These are phyloP conservation scores for Trametes maxima DNA, from an alignment of 768 basidiomycete species.

Conservation along the genomic window DNA sequence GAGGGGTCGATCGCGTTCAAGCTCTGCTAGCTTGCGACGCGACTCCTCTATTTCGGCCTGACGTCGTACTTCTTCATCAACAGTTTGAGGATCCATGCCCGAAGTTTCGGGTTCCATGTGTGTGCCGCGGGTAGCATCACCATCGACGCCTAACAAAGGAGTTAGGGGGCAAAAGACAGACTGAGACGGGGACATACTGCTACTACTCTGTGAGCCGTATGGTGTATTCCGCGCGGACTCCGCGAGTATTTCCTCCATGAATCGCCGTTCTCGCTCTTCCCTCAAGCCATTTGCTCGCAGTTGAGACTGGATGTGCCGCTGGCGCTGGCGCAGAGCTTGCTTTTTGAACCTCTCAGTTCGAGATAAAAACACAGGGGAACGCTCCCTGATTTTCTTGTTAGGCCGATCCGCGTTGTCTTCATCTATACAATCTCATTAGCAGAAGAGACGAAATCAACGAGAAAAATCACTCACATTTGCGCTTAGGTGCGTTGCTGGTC, in stretches of 20 bases:
- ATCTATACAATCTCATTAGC: not conserved
- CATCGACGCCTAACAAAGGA: not conserved
- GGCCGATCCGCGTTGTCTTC: not conserved
- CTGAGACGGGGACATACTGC: not conserved
- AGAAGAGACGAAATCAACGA: not conserved
- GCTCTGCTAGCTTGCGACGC: slow-evolving; percentile 65
- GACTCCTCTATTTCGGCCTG: slow-evolving; percentile 59
- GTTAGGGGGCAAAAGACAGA: too few species aligned
- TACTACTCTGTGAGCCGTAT: slow-evolving; percentile 11
- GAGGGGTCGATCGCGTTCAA: slow-evolving; percentile 62
- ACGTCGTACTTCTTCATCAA: slow-evolving; percentile 37
- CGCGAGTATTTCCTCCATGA: slow-evolving; percentile 14
- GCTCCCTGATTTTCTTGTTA: slow-evolving; percentile 21
- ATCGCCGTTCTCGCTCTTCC: slow-evolving; percentile 7
- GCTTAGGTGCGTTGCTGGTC: slow-evolving; percentile 12
- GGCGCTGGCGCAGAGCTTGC: slow-evolving; percentile 12
- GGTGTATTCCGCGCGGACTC: not conserved
- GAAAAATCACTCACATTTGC: slow-evolving; percentile 19
- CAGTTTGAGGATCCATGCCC: not conserved
- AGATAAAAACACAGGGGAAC: not conserved
- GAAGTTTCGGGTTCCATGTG: not conserved
- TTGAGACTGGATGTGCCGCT: not conserved
- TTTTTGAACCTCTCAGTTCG: slow-evolving; percentile 1
- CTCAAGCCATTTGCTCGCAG: slow-evolving; percentile 4
- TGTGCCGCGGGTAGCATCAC: not conserved